Base-by-base conservation (phyloP, 2,329 filamentous ascomycete genomes). In the Shiraia sp. region DNA sequence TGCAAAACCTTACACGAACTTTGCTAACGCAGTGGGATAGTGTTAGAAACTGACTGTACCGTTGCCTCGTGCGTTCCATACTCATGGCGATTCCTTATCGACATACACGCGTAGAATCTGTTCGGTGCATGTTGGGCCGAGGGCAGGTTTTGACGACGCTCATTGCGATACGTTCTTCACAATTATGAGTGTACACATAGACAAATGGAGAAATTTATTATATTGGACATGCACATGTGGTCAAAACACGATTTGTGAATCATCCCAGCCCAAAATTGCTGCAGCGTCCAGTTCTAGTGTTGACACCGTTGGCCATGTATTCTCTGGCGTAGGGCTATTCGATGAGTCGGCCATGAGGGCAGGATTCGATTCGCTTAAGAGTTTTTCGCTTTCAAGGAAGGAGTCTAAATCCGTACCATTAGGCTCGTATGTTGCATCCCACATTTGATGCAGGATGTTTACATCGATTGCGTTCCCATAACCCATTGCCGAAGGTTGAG, bases 251-350 rank as follows among this genome's bases (percentile, higher is more conserved):
- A 28, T 33, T 22, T 22, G 19, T 22, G 19, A 22, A 16, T 19
- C 36, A 10, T 42, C 40, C 24, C 24, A 39, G 13, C 31, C 32
- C 14, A 57, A 32, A 1, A 61, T 13, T 8, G 49, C 32, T 32
- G 45, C 42, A 3, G 49, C 42, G 36, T 61, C 53, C 10, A 50
- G 33, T 28, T 59, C 54, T 14, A 59, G 46, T 13, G 47, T 42
- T 12, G 56, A 49, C 22, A 47, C 27, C 8, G 41, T 32, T n/a
- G 36, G 32, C 15, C 31, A 30, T 22, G 36, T 30, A 15, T 47
- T 40, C 10, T 35, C 36, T 26, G 36, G 33, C 19, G 14, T 33
- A 10, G 19, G 7, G n/a, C 29, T 27, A 9, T 15, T 10, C 13
- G n/a, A 8, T 29, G 40, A 22, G 19, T 22, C 13, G 14, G 25